These are phyloP conservation scores for Handroanthus guayacan DNA, from an alignment of 257 asterid species.

Conservation along the genomic window DNA sequence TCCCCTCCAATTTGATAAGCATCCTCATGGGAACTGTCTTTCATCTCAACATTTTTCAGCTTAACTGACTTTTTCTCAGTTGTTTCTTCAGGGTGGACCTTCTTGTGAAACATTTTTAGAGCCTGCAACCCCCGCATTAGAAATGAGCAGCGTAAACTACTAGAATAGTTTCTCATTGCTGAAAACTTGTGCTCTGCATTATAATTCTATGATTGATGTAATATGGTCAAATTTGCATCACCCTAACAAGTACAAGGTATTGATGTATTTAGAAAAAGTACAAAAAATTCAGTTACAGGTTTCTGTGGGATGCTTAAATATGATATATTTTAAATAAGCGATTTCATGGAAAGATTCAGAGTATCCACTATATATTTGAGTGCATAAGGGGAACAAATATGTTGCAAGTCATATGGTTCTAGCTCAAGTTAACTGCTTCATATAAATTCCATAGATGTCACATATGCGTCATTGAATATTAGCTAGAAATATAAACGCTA, in stretches of 20 bases:
- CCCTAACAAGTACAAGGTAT: slow-evolving; percentile 17
- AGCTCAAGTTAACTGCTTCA: slow-evolving; percentile 6
- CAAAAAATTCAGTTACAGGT: background rate
- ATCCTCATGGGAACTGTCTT: slow-evolving; percentile 35
- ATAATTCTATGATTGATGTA: slow-evolving; percentile 16
- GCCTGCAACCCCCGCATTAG: slow-evolving; percentile 49
- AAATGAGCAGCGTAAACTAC: slow-evolving; percentile 28
- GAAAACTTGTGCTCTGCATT: slow-evolving; percentile 21
- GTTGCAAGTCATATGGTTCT: slow-evolving; percentile 26
- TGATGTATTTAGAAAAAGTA: slow-evolving; percentile 6
- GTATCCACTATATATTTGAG: slow-evolving; percentile 3
- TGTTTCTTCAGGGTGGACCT: slow-evolving; percentile 57
- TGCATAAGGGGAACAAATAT: slow-evolving; percentile 24
- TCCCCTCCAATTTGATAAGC: slow-evolving; percentile 34
- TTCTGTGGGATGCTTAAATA: slow-evolving; percentile 13
- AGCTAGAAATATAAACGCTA: slow-evolving; percentile 1
- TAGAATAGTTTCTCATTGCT: slow-evolving; percentile 20
- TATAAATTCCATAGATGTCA: slow-evolving; percentile 10
- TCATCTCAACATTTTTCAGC: slow-evolving; percentile 39
- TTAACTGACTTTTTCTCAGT: slow-evolving; percentile 38
- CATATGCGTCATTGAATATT: slow-evolving; percentile 21
- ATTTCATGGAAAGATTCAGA: slow-evolving; percentile 18
- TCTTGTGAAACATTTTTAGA: slow-evolving; percentile 49
- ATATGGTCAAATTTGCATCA: slow-evolving; percentile 6
- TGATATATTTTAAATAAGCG: slow-evolving; percentile 6